Evolutionary conservation across 495 filamentous ascomycete species (phyloP).

Genomic region (Cladorrhinum samala): DNA sequence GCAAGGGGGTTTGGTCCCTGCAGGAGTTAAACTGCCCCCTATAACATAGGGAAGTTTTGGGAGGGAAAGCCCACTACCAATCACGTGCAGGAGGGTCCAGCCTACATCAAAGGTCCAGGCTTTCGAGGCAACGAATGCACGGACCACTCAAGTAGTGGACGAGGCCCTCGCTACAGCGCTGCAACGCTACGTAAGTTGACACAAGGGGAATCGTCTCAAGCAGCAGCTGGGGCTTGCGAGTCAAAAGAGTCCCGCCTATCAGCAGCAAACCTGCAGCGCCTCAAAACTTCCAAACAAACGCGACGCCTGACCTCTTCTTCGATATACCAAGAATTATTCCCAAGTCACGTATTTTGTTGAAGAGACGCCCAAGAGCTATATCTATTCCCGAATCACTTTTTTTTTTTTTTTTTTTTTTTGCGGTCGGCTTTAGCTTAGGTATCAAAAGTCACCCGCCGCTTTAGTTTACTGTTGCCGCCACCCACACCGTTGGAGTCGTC

Average conservation of each 20-base stretch:
- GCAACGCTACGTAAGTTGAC: slow-evolving; percentile 10
- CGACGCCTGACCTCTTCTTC: background rate
- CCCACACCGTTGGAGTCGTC: background rate
- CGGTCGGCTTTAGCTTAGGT: background rate
- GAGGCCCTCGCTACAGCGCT: background rate
- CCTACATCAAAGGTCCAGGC: too few relatives aligned
- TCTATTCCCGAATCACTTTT: too few relatives aligned
- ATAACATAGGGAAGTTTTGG: too few relatives aligned
- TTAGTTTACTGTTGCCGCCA: background rate
- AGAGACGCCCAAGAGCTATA: too few relatives aligned
- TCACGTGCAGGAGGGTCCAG: too few relatives aligned
- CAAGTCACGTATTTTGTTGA: too few relatives aligned
- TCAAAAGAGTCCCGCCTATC: slow-evolving; percentile 13
- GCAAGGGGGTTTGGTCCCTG: too few relatives aligned
- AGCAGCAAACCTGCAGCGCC: background rate
- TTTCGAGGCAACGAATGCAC: background rate
- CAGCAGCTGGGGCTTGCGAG: slow-evolving; percentile 8
- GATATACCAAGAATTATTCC: too few relatives aligned
- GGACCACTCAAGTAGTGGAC: background rate
- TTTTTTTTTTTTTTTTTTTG: background rate
- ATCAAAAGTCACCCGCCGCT: background rate
- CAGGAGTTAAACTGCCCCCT: too few relatives aligned
- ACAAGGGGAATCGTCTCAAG: background rate
- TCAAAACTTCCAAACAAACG: background rate
- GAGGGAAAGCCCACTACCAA: too few relatives aligned